phyloP scores from a whole-genome alignment of 2,329 filamentous ascomycete genomes.

The Zarea fungicola region DNA sequence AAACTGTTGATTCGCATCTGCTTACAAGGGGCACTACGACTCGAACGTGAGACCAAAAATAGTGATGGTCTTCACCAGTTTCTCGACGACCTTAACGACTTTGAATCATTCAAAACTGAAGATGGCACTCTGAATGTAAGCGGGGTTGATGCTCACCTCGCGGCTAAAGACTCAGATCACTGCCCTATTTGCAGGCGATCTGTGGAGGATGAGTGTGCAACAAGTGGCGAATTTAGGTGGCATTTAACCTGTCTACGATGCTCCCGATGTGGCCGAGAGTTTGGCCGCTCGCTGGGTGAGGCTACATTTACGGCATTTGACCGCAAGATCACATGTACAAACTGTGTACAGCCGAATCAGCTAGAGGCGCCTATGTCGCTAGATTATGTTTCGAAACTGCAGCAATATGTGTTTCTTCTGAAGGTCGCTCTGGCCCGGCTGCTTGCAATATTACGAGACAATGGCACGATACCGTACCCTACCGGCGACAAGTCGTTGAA shows the following conservation, averaged over 20 bases:
- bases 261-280: slow-evolving; percentile 56
- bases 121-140: slow-evolving; percentile 63
- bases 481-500: slow-evolving; percentile 62
- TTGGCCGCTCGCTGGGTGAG: slow-evolving; percentile 63
- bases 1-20: slow-evolving; percentile 97
- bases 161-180: slow-evolving; percentile 75
- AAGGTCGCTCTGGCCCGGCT: slow-evolving; percentile 86
- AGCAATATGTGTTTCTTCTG: slow-evolving; percentile 91
- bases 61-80: slow-evolving; percentile 76
- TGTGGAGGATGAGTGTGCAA: slow-evolving; percentile 90
- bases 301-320: slow-evolving; percentile 66
- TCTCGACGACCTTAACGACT: slow-evolving; percentile 73
- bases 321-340: slow-evolving; percentile 64
- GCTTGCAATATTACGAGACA: slow-evolving; percentile 78
- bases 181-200: slow-evolving; percentile 77
- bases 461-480: slow-evolving; percentile 71
- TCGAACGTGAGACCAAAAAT: slow-evolving; percentile 76
- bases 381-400: slow-evolving; percentile 73
- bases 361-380: slow-evolving; percentile 53
- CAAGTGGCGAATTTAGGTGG: slow-evolving; percentile 70
- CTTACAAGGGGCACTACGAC: slow-evolving; percentile 83
- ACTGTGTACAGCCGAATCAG: slow-evolving; percentile 52
- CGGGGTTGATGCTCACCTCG: slow-evolving; percentile 61
- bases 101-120: slow-evolving; percentile 71
- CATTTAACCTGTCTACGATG: slow-evolving; percentile 81